phyloP scores from a whole-genome alignment of 2,329 filamentous ascomycete genomes.

The Penicillium capsulatum region DNA sequence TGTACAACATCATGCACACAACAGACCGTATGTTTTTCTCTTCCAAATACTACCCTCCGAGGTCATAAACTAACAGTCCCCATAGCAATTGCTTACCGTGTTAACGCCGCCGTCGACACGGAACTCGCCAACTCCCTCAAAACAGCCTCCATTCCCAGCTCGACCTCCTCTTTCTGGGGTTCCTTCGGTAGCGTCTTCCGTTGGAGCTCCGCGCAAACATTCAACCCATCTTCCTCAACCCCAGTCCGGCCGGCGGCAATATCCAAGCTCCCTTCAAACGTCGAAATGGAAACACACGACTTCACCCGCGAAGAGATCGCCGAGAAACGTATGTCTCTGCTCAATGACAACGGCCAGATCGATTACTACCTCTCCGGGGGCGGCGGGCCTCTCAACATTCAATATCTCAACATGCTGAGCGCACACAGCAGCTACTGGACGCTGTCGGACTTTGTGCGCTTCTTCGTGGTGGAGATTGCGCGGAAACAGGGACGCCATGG shows the following conservation, averaged over 20 bases:
- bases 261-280: conserved; percentile 59
- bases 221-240: conserved; percentile 64
- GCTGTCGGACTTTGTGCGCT: conserved; percentile 78
- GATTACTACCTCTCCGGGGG: conserved; percentile 84
- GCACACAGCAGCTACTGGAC: conserved; percentile 95
- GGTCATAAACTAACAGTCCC: conserved; percentile 46
- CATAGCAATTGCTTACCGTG: conserved; percentile 74
- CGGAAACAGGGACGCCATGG: conserved; percentile 63
- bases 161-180: conserved; percentile 61
- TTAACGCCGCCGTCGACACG: conserved; percentile 85
- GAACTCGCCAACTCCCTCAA: conserved; percentile 73
- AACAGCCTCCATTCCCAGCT: conserved; percentile 72
- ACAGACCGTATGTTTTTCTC: conserved; percentile 51
- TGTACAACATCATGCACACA: conserved; percentile 85
- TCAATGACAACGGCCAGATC: conserved; percentile 96
- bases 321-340: conserved; percentile 76
- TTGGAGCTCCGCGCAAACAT: conserved; percentile 48
- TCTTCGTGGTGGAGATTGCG: conserved; percentile 85
- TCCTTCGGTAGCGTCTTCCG: conserved; percentile 61
- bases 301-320: conserved; percentile 89
- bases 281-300: conserved; percentile 95
- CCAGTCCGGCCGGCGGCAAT: conserved; percentile 54
- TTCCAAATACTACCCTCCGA: conserved; percentile 15
- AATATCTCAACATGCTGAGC: conserved; percentile 95
- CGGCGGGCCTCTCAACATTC: conserved; percentile 83